Evolutionary conservation across 345 rosid species (phyloP), one percentile per base, ranked within the genome.

Genomic region (Excoecaria agallocha): DNA sequence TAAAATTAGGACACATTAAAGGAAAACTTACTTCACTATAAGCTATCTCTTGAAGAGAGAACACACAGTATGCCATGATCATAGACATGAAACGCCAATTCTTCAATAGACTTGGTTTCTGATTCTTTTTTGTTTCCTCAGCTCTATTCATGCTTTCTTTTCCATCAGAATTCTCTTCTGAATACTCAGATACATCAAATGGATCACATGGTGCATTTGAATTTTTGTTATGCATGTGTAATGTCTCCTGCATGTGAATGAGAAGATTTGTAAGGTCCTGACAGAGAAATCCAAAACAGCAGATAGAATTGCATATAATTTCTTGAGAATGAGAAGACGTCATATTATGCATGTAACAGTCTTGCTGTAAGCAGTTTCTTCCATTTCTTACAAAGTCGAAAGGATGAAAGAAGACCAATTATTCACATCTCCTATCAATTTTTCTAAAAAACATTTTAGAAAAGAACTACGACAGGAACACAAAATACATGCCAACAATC

Each of bases 21-120:
- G 12, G 62, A 39, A 43, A 30, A 75, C 57, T 77, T 78, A 86
- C 93, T 83, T 89, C 91, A 15, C 82, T 67, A 66, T 89, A 89
- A 77, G 90, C 93, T 48, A 89, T 85, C 79, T 89, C 90, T 59
- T 89, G 90, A 49, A 87, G 87, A 7, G 91, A 87, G 72, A 87
- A 89, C 69, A 89, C 84, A 60, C 90, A 89, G 71, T 89, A 87
- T 12, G 86, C 86, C 13, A 84, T 65, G 74, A 89, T 82, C 30
- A 76, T 73, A 68, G 91, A 86, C 87, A 89, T 87, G 59, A 89
- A 76, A 55, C 86, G 89, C 89, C 84, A 82, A 78, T 89, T 87
- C 78, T 72, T 84, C 51, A 79, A 39, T 66, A 89, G 86, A 80
- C 74, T 87, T 72, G 71, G 45, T 66, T 77, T 80, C 74, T 54